These are phyloP conservation scores for Ramaria rubella DNA, from an alignment of 768 basidiomycete genomes.

Conservation along the genomic window DNA sequence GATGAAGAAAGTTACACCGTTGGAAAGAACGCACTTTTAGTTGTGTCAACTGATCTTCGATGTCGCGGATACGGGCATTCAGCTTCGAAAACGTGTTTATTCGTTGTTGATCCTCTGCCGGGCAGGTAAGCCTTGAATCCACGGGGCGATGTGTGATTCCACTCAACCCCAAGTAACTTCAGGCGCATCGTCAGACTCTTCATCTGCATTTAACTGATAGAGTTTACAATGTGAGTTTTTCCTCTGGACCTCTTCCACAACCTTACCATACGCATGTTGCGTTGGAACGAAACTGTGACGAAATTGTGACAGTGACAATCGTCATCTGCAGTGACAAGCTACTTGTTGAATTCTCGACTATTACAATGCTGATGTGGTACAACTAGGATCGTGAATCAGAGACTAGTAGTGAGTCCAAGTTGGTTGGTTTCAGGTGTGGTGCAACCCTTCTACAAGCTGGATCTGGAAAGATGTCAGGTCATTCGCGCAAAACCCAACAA, in stretches of 20 bases:
- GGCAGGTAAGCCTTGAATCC: constrained; percentile 1
- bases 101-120: constrained; percentile 70
- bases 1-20: background rate
- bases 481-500: background rate
- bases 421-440: background rate
- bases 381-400: background rate
- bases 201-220: constrained; percentile 63
- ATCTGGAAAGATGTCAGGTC: background rate
- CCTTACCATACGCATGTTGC: constrained; percentile 53
- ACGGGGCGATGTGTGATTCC: background rate
- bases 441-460: background rate
- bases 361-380: background rate
- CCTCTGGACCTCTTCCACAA: background rate
- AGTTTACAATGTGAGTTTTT: background rate
- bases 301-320: too few species aligned
- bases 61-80: constrained; percentile 65
- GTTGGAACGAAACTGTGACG: too few species aligned
- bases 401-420: background rate
- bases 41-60: constrained; percentile 64
- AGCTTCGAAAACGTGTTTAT: constrained; percentile 92
- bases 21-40: constrained; percentile 52
- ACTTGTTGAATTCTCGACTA: too few species aligned
- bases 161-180: constrained; percentile 81
- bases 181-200: constrained; percentile 65
- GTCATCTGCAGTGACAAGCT: too few species aligned